Evolutionary conservation across 2,329 filamentous ascomycete genomes (phyloP), one percentile per base, ranked within the genome.

Genomic region (Chalaropsis ovoidea): DNA sequence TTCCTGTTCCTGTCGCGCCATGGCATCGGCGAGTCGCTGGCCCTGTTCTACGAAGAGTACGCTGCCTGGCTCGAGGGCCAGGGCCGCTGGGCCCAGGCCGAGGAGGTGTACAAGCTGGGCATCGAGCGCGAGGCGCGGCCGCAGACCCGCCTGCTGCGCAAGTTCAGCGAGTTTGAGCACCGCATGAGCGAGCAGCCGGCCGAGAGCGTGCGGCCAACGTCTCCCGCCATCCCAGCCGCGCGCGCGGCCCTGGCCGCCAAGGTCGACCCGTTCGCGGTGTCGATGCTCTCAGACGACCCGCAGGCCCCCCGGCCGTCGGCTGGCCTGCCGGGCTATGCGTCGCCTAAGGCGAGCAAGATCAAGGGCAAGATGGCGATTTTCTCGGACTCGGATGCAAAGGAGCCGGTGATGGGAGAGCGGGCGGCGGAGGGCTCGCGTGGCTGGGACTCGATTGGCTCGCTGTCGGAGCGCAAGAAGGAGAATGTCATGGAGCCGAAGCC

Each of bases 1-100:
- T 99, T 92, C 73, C 85, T 94, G 60, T 99, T 95, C 73, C 81
- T 99, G 43, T 87, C 93, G 13, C 88, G 92, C 62, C 91, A 99
- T 73, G 82, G 81, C 69, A 90, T 99, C 68, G 94, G 93, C 68
- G 91, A 96, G 72, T 80, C 81, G 0, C 81, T 99, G 2, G 94
- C 94, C 1, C 79, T 97, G 2, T 99, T 91, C 75, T 99, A 99
- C 75, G 94, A 99, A 74, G 94, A 97, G 72, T 99, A 95, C 73
- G 92, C 94, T 0, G 88, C 85, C 1, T 97, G 92, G 90, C 79
- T 99, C 6, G 94, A 99, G 77, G 81, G 84, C 43, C 88, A 86
- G 6, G 88, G 86, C 15, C 81, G 93, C 69, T 96, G 90, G 88
- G 82, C 80, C 24, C 94, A 99, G 74, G 93, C 94, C 0, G 91